phyloP scores from a whole-genome alignment of 495 filamentous ascomycete genomes.

The Mycothermus thermophilus region DNA sequence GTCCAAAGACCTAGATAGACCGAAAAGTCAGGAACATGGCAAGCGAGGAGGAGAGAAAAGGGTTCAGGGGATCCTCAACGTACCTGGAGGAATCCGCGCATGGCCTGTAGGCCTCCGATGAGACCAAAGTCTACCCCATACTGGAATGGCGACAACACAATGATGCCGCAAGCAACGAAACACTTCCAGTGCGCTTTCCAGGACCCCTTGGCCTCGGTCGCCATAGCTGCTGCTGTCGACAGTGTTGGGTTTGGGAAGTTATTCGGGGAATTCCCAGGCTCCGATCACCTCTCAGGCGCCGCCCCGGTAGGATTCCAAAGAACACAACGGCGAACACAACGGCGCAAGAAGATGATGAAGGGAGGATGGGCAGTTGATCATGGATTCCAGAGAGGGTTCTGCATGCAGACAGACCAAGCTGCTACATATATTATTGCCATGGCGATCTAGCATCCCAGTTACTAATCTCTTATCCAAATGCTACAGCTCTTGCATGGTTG shows the following conservation, averaged over 20 bases:
- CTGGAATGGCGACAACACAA: constrained; percentile 43
- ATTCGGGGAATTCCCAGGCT: too few species aligned
- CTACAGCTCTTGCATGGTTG: too few species aligned
- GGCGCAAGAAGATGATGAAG: too few species aligned
- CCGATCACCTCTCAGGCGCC: too few species aligned
- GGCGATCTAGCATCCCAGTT: not conserved
- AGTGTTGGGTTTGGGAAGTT: not conserved
- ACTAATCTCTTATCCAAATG: not conserved
- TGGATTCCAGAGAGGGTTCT: too few species aligned
- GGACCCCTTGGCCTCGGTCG: constrained; percentile 4
- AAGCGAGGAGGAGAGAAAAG: too few species aligned
- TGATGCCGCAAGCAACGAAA: constrained; percentile 31
- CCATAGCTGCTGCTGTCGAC: not conserved
- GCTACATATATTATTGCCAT: too few species aligned
- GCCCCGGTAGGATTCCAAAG: too few species aligned
- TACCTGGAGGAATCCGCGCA: constrained; percentile 45
- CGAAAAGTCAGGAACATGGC: constrained; percentile 1
- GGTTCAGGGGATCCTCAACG: too few species aligned
- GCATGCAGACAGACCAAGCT: too few species aligned
- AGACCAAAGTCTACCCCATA: constrained; percentile 51
- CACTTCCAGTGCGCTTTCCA: constrained; percentile 29
- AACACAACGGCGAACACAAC: too few species aligned
- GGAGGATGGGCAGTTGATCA: too few species aligned
- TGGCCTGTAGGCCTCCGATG: constrained; percentile 48
- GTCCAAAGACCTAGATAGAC: constrained; percentile 25